phyloP scores from a whole-genome alignment of 495 filamentous ascomycete genomes.

The Terfezia claveryi region DNA sequence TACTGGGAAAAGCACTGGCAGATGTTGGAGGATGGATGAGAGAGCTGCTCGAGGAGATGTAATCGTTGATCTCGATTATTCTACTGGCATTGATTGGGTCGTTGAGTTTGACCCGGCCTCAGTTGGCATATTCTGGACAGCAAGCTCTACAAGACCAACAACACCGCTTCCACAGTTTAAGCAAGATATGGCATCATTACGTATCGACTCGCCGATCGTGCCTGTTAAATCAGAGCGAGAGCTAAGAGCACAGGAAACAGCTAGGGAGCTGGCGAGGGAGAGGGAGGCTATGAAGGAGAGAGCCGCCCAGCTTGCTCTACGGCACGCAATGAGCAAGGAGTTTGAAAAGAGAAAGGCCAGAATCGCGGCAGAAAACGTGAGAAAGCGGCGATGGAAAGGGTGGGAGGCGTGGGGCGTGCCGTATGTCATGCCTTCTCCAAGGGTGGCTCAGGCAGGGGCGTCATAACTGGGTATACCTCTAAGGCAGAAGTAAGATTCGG shows the following conservation, averaged over 20 bases:
- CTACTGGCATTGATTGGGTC: not conserved
- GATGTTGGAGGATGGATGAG: not conserved
- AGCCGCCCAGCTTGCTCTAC: not conserved
- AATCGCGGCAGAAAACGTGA: not conserved
- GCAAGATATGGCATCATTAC: not conserved
- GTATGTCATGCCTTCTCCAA: not conserved
- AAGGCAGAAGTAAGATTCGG: too few relatives aligned
- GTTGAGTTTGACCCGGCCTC: not conserved
- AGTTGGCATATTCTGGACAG: not conserved
- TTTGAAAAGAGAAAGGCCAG: not conserved
- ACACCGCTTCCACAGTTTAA: not conserved
- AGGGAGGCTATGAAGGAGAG: not conserved
- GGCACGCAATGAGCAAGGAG: not conserved
- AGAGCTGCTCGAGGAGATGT: not conserved
- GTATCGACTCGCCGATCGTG: not conserved
- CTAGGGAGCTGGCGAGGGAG: not conserved
- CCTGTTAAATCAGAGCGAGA: not conserved
- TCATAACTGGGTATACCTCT: not conserved
- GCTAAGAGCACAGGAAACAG: not conserved
- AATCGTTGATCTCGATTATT: not conserved
- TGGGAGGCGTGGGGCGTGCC: not conserved
- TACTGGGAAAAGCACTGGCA: not conserved
- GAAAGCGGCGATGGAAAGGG: not conserved
- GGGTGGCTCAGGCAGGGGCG: not conserved
- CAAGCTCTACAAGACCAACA: not conserved